Conservation (phyloP, 768 basidiomycete species). For the Asterophora parasitica region DNA sequence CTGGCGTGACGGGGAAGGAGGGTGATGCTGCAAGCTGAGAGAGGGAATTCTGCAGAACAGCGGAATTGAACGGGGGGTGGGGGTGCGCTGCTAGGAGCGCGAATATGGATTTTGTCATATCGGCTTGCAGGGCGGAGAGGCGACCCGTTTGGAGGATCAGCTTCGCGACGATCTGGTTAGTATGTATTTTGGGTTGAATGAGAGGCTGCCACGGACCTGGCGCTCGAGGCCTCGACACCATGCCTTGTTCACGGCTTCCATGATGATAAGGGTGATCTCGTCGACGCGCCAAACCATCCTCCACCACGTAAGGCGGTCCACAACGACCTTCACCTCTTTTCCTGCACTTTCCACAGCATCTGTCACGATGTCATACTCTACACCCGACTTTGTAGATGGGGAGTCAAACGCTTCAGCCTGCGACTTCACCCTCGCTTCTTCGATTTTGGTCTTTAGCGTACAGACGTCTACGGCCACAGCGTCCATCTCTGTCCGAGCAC, state of each 20-base stretch:
- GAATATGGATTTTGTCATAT: conserved; percentile 37
- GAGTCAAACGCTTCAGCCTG: conserved; percentile 34
- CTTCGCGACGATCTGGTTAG: conserved; percentile 28
- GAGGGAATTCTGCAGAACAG: conserved; percentile 55
- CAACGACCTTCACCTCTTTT: conserved; percentile 31
- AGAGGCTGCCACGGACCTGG: conserved; percentile 30
- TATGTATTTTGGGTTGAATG: background rate
- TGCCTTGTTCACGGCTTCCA: conserved; percentile 29
- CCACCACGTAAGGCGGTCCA: conserved; percentile 45
- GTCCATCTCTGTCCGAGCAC: conserved; percentile 30
- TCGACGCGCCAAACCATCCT: conserved; percentile 41
- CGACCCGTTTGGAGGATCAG: conserved; percentile 62
- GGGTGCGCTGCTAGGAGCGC: conserved; percentile 35
- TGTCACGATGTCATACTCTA: conserved; percentile 26
- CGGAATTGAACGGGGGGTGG: conserved; percentile 40
- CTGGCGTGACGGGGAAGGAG: conserved; percentile 37
- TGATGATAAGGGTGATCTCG: conserved; percentile 37
- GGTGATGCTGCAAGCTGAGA: conserved; percentile 48
- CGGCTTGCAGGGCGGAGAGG: conserved; percentile 42
- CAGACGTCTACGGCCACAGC: conserved; percentile 29
- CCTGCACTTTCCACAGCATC: conserved; percentile 34
- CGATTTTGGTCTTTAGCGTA: conserved; percentile 32
- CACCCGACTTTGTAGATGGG: conserved; percentile 8
- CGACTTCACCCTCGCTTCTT: conserved; percentile 32
- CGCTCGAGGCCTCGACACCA: conserved; percentile 48